Conservation (phyloP, 2,329 filamentous ascomycete species). For the Beauveria sp. region DNA sequence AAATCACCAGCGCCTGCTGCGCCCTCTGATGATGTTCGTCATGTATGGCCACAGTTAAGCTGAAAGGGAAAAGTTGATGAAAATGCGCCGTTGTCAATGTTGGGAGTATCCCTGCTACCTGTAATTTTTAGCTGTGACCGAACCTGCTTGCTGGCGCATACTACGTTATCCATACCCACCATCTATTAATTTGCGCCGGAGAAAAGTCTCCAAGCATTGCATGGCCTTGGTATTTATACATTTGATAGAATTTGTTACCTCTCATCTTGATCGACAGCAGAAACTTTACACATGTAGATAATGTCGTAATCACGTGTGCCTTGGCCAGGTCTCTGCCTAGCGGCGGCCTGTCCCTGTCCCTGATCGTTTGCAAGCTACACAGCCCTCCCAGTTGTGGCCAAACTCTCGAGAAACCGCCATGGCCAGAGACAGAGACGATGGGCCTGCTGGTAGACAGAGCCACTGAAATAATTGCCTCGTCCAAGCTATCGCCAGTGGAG, state of each 20-base stretch:
- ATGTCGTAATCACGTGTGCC: neutral
- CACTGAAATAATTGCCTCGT: neutral
- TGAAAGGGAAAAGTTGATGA: neutral
- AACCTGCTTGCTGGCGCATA: neutral
- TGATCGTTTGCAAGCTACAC: neutral
- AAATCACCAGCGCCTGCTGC: constrained; percentile 4
- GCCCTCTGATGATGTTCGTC: neutral
- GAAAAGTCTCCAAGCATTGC: neutral
- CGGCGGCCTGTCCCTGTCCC: neutral
- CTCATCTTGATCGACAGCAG: neutral
- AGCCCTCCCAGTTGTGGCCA: no score
- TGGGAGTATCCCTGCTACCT: neutral
- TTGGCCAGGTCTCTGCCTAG: neutral
- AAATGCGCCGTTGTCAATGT: neutral
- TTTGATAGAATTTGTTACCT: neutral
- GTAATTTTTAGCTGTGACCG: neutral
- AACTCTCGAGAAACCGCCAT: no score
- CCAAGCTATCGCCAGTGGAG: constrained; percentile 1
- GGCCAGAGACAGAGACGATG: neutral
- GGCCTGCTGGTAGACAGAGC: neutral
- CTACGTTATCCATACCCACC: no score
- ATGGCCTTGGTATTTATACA: neutral
- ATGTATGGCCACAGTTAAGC: neutral
- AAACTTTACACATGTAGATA: neutral
- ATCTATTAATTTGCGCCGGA: neutral